phyloP scores from a whole-genome alignment of 179 eudicot species.

The Vitellaria paradoxa region DNA sequence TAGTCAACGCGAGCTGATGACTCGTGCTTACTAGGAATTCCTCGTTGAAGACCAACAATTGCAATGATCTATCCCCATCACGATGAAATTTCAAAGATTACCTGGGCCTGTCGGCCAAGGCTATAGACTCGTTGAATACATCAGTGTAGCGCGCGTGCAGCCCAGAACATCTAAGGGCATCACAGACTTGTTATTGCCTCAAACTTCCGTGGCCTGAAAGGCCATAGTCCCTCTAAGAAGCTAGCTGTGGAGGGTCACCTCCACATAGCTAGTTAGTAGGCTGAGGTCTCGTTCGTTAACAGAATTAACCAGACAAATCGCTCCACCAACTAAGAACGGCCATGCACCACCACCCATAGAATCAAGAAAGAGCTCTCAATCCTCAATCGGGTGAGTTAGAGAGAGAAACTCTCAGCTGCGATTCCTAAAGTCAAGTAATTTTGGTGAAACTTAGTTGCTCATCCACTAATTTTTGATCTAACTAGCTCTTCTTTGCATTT shows the following conservation, averaged over 20 bases:
- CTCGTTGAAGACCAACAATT: slow-evolving; percentile 35
- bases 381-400: too few relatives aligned
- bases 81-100: slow-evolving; percentile 36
- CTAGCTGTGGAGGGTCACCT: slow-evolving; percentile 23
- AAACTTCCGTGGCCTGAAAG: slow-evolving; percentile 28
- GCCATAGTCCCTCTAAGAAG: slow-evolving; percentile 38
- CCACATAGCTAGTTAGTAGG: slow-evolving; percentile 8
- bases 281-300: slow-evolving; percentile 8
- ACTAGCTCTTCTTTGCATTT: too few relatives aligned
- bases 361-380: too few relatives aligned
- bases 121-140: slow-evolving; percentile 47
- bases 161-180: slow-evolving; percentile 37
- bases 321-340: too few relatives aligned
- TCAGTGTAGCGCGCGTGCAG: slow-evolving; percentile 46
- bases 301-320: slow-evolving; percentile 6
- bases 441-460: too few relatives aligned
- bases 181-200: slow-evolving; percentile 36
- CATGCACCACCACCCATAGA: too few relatives aligned
- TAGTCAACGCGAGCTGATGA: slow-evolving; percentile 28
- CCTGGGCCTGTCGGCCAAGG: slow-evolving; percentile 42
- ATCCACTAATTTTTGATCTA: too few relatives aligned
- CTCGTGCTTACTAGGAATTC: slow-evolving; percentile 41
- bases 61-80: slow-evolving; percentile 38
- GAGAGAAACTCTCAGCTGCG: too few relatives aligned
- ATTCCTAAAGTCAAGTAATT: too few relatives aligned